These are phyloP conservation scores for Tetrapisispora arboricola DNA, from an alignment of 805 yeast species.

Conservation along the genomic window DNA sequence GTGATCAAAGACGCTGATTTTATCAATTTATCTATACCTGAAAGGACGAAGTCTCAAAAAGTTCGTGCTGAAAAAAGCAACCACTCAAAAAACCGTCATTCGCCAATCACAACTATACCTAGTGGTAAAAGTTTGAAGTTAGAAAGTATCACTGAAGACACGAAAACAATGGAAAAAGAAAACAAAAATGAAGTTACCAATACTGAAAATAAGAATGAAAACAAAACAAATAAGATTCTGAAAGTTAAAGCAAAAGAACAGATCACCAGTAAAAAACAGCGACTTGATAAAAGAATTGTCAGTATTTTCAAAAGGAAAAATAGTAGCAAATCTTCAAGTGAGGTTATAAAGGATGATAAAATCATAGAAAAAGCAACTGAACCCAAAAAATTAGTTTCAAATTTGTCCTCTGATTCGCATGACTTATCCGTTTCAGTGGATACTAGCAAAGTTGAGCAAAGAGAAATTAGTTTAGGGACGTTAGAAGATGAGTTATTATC, in stretches of 20 bases:
- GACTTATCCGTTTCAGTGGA: not conserved
- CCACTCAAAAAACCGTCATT: conserved; percentile 31
- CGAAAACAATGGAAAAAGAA: not conserved
- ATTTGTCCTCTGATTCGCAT: not conserved
- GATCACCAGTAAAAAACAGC: conserved; percentile 6
- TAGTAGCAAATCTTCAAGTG: not conserved
- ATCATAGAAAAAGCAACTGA: not conserved
- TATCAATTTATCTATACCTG: not conserved
- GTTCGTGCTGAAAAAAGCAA: conserved; percentile 15
- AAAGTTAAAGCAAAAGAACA: not conserved
- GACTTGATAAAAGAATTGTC: conserved; percentile 17
- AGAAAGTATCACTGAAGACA: not conserved
- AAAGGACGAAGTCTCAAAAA: conserved; percentile 4
- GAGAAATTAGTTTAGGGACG: not conserved
- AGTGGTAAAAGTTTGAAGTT: no score
- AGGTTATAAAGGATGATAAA: not conserved
- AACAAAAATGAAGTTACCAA: conserved; percentile 1
- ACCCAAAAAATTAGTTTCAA: not conserved
- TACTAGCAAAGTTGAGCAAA: not conserved
- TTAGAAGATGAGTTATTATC: conserved; percentile 1
- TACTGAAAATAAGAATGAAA: not conserved
- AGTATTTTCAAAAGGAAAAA: conserved; percentile 12
- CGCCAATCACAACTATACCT: conserved; percentile 11
- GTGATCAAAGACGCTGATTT: not conserved
- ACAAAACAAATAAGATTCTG: no score